phyloP scores from a whole-genome alignment of 2,329 filamentous ascomycete species.

The Neopestalotiopsis sp. region DNA sequence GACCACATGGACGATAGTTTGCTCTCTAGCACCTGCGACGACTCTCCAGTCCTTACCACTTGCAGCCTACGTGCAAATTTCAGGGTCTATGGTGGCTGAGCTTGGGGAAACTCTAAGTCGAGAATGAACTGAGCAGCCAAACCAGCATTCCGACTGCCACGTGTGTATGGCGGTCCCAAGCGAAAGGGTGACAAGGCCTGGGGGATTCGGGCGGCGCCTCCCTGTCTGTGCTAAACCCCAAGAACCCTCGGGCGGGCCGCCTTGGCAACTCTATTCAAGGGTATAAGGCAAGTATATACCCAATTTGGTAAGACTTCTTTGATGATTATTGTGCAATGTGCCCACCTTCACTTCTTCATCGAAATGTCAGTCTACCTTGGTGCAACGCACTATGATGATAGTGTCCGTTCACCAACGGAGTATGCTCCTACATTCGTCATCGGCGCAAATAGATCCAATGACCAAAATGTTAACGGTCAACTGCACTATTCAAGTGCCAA shows the following conservation, averaged over 20 bases:
- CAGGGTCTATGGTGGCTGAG: conserved; percentile 8
- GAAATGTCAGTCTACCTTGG: not conserved
- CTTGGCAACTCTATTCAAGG: conserved; percentile 29
- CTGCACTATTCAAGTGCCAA: not conserved
- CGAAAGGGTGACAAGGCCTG: not conserved
- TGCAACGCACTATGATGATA: not conserved
- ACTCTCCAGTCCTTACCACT: not conserved
- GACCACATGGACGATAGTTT: not conserved
- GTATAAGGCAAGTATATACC: not conserved
- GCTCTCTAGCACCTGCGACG: not conserved
- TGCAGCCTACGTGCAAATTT: not conserved
- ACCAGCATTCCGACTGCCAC: conserved; percentile 1
- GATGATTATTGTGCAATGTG: not conserved
- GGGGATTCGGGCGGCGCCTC: not conserved
- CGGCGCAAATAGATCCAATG: not conserved
- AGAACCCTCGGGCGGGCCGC: conserved; percentile 25
- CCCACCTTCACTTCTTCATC: not conserved
- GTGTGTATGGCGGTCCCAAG: not conserved
- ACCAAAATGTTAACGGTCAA: not conserved
- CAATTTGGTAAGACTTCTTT: not conserved
- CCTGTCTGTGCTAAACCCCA: not conserved
- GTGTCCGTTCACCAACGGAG: not conserved
- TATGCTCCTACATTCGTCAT: not conserved
- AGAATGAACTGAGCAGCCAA: not conserved
- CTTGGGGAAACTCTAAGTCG: conserved; percentile 3